Conservation (phyloP, 2,329 filamentous ascomycete species). For the Kalmusia sp. region DNA sequence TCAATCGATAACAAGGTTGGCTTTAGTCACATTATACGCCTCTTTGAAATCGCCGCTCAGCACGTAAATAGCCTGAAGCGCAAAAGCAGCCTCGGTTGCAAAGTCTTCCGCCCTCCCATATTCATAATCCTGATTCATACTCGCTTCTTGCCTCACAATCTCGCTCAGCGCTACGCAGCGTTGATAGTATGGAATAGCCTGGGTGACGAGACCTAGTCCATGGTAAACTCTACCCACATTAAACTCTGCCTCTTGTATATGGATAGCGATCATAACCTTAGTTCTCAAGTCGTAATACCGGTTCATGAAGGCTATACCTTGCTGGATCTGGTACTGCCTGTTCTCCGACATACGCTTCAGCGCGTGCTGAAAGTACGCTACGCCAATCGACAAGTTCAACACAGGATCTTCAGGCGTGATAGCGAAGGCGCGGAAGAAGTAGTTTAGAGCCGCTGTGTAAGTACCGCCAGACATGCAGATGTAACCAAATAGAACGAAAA, state of each 20-base stretch:
- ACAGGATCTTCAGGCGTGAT: slow-evolving; percentile 78
- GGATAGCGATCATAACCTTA: slow-evolving; percentile 48
- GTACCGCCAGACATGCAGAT: slow-evolving; percentile 84
- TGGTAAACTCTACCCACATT: slow-evolving; percentile 82
- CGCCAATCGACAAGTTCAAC: slow-evolving; percentile 79
- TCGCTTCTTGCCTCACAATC: slow-evolving; percentile 43
- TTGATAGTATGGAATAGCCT: slow-evolving; percentile 77
- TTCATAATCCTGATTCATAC: slow-evolving; percentile 35
- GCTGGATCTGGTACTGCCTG: slow-evolving; percentile 83
- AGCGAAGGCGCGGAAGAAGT: slow-evolving; percentile 73
- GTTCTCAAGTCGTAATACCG: slow-evolving; percentile 72
- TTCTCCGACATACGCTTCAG: slow-evolving; percentile 91
- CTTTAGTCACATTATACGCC: slow-evolving; percentile 67
- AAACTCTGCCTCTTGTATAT: slow-evolving; percentile 79
- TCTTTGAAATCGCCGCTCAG: slow-evolving; percentile 68
- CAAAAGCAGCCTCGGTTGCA: slow-evolving; percentile 75
- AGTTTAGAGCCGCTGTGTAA: slow-evolving; percentile 84
- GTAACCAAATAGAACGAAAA: slow-evolving; percentile 89
- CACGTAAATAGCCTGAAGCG: slow-evolving; percentile 72
- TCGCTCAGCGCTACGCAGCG: slow-evolving; percentile 60
- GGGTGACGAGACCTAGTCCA: slow-evolving; percentile 72
- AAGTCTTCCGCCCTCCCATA: slow-evolving; percentile 63
- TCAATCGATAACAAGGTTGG: slow-evolving; percentile 57
- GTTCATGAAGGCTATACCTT: slow-evolving; percentile 82
- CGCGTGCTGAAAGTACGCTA: slow-evolving; percentile 81